These are phyloP conservation scores for Aureobasidium sp. DNA, from an alignment of 2,329 filamentous ascomycete genomes.

Conservation along the genomic window DNA sequence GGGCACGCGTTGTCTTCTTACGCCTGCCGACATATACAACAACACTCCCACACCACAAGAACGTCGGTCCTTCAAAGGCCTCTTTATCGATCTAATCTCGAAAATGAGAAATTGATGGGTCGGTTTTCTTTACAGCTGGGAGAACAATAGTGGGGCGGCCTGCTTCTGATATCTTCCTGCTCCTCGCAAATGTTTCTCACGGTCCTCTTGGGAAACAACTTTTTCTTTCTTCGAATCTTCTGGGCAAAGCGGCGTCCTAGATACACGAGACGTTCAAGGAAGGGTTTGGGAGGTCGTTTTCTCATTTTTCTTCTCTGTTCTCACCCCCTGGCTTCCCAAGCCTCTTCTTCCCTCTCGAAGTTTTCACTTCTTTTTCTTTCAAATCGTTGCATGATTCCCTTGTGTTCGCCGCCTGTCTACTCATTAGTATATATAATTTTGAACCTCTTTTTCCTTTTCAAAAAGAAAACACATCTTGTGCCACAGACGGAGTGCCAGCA, in stretches of 20 bases:
- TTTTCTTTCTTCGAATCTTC: background rate
- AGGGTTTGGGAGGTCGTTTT: background rate
- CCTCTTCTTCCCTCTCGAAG: background rate
- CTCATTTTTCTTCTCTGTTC: slow-evolving; percentile 5
- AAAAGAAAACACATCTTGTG: background rate
- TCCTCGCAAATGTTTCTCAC: background rate
- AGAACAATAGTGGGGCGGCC: slow-evolving; percentile 2
- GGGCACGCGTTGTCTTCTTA: background rate
- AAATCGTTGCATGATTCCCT: slow-evolving; percentile 11
- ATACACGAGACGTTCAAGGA: slow-evolving; percentile 3
- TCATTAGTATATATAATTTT: slow-evolving; percentile 15
- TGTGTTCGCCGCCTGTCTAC: slow-evolving; percentile 12
- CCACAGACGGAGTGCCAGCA: background rate
- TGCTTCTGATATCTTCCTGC: slow-evolving; percentile 7
- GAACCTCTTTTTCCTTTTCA: slow-evolving; percentile 6
- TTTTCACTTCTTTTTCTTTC: background rate
- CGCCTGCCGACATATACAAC: slow-evolving; percentile 1
- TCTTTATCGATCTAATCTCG: slow-evolving; percentile 5
- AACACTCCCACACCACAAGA: background rate
- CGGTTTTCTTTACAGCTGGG: background rate
- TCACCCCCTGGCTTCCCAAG: background rate
- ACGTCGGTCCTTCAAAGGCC: background rate
- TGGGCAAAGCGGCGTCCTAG: slow-evolving; percentile 15
- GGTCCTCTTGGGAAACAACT: background rate
- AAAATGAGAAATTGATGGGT: slow-evolving; percentile 4